Conservation (phyloP, 73 alveolate species). For the Paramecium tetraurelia region DNA sequence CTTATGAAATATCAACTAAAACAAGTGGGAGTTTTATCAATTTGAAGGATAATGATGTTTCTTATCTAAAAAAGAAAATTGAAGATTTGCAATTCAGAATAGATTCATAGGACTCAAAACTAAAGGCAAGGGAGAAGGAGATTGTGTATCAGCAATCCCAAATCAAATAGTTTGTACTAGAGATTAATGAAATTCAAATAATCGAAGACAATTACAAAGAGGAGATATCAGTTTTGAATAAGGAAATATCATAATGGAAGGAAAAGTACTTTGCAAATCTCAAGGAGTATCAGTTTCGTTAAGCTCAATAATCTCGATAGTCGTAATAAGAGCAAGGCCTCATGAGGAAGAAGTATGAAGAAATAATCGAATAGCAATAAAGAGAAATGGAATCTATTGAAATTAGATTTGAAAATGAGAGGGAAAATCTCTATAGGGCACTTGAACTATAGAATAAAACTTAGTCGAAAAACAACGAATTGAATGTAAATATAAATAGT, state of each 20-base stretch:
- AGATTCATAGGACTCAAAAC: neutral
- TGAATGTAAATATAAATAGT: neutral
- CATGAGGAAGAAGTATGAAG: slow-evolving; percentile 3
- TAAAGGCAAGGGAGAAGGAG: slow-evolving; percentile 23
- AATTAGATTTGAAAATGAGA: slow-evolving; percentile 33
- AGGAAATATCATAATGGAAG: slow-evolving; percentile 11
- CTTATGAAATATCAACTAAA: neutral
- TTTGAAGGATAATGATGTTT: neutral
- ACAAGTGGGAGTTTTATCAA: neutral
- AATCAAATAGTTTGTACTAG: neutral
- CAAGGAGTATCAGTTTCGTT: neutral
- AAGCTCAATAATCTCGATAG: neutral
- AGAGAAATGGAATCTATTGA: slow-evolving; percentile 17
- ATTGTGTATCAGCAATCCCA: neutral
- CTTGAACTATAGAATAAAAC: neutral
- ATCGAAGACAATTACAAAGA: slow-evolving; percentile 18
- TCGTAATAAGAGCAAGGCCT: neutral
- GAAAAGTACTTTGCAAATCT: neutral
- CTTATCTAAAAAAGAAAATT: neutral
- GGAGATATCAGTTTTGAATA: neutral
- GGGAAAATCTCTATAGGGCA: neutral
- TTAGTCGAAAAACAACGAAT: neutral
- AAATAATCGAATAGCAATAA: neutral
- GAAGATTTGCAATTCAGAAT: neutral
- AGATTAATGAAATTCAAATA: neutral